Conservation (phyloP, 2,329 filamentous ascomycete genomes). For the Alternaria arbusti region DNA sequence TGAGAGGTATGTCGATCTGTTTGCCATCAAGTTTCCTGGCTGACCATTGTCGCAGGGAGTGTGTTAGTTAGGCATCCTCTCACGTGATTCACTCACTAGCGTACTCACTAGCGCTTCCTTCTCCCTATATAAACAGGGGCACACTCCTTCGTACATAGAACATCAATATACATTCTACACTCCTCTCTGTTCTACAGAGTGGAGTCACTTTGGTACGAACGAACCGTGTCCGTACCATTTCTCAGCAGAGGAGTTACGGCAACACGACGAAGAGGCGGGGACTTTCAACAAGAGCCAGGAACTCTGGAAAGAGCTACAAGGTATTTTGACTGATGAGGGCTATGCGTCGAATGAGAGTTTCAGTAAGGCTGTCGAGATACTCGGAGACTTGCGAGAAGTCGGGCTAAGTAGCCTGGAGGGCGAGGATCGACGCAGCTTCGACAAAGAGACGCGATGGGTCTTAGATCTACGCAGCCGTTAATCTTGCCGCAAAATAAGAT, state of each 20-base stretch:
- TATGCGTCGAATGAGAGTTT: constrained; percentile 30
- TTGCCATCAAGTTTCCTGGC: constrained; percentile 1
- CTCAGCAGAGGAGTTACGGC: constrained; percentile 26
- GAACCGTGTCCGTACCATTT: constrained; percentile 36
- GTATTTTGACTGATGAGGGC: constrained; percentile 32
- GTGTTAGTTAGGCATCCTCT: no score
- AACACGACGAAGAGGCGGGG: constrained; percentile 29
- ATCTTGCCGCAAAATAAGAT: neutral
- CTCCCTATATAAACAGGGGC: no score
- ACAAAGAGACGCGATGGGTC: constrained; percentile 21
- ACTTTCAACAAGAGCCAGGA: constrained; percentile 34
- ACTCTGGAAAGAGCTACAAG: constrained; percentile 27
- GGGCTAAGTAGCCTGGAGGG: constrained; percentile 15
- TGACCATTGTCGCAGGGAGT: constrained; percentile 26
- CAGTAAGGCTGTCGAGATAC: constrained; percentile 20
- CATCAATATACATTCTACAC: no score
- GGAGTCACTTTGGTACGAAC: constrained; percentile 24
- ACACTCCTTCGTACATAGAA: no score
- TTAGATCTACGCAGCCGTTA: neutral
- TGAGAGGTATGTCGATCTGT: constrained; percentile 25
- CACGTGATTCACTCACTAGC: no score
- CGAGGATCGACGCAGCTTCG: constrained; percentile 19
- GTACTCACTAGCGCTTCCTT: no score
- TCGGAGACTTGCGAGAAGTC: constrained; percentile 21
- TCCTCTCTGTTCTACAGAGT: no score